Evolutionary conservation across 2,329 filamentous ascomycete species (phyloP).

Genomic region (Mycosphaerelloides madeirae): DNA sequence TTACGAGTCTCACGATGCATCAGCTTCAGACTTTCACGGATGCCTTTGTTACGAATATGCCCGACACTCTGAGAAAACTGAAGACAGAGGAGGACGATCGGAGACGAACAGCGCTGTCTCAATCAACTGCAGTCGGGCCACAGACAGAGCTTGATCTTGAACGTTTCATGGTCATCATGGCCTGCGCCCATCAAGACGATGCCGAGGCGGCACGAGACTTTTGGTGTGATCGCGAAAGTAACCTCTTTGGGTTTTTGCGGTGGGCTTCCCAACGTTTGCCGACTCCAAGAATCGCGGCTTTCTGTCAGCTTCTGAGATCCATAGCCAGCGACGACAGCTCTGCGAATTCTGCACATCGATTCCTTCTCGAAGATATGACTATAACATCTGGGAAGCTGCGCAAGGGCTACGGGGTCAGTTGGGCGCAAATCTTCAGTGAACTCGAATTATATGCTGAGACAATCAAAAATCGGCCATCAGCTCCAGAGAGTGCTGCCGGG

Average conservation of each 20-base stretch:
- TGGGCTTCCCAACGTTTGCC: constrained; percentile 96
- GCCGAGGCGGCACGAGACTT: constrained; percentile 81
- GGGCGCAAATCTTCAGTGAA: constrained; percentile 88
- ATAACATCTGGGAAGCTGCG: constrained; percentile 60
- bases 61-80: constrained; percentile 80
- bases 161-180: constrained; percentile 84
- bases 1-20: constrained; percentile 69
- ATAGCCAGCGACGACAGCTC: constrained; percentile 79
- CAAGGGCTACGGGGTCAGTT: constrained; percentile 79
- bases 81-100: constrained; percentile 88
- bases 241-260: constrained; percentile 88
- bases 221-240: constrained; percentile 88
- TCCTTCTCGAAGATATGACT: constrained; percentile 79
- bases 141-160: constrained; percentile 61
- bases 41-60: constrained; percentile 90
- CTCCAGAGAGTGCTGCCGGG: constrained; percentile 53
- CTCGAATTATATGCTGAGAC: constrained; percentile 77
- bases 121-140: constrained; percentile 22
- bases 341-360: constrained; percentile 79
- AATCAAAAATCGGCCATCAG: constrained; percentile 65
- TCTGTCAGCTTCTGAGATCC: constrained; percentile 91
- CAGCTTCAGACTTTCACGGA: constrained; percentile 85
- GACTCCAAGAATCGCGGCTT: constrained; percentile 90
- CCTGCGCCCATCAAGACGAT: constrained; percentile 82
- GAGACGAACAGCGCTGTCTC: constrained; percentile 48